Evolutionary conservation across 1,284 basidiomycete species (phyloP).

Genomic region (Leccinum fuscescens): DNA sequence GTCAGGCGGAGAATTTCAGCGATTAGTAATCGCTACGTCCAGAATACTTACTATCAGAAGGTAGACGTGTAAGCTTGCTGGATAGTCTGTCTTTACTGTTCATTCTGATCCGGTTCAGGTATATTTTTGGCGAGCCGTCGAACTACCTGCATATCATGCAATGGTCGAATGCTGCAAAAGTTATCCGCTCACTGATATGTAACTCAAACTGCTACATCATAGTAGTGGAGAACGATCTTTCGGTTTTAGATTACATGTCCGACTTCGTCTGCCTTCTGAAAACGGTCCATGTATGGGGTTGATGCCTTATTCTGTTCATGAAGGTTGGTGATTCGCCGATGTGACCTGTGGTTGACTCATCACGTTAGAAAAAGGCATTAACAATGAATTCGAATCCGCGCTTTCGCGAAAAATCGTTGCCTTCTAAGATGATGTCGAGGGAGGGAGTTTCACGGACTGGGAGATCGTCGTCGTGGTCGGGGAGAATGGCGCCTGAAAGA

Average conservation of each 20-base stretch:
- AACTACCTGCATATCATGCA: constrained; percentile 95
- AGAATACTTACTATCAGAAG: constrained; percentile 45
- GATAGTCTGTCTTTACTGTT: neutral
- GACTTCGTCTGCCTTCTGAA: constrained; percentile 89
- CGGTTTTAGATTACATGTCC: constrained; percentile 90
- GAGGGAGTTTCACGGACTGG: constrained; percentile 80
- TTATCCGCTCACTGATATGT: constrained; percentile 72
- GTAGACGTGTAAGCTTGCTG: constrained; percentile 76
- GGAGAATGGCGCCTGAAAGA: constrained; percentile 95
- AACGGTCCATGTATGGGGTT: neutral
- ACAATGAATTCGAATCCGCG: constrained; percentile 95
- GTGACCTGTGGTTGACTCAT: constrained; percentile 2
- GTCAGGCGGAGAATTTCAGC: neutral
- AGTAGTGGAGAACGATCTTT: constrained; percentile 89
- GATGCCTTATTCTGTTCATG: neutral
- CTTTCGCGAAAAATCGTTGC: constrained; percentile 90
- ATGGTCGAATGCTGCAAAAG: constrained; percentile 91
- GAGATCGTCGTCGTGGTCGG: constrained; percentile 83
- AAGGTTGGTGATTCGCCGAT: neutral
- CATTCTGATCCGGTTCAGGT: constrained; percentile 45
- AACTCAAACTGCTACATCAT: constrained; percentile 37
- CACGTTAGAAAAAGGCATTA: constrained; percentile 62
- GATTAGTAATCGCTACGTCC: neutral
- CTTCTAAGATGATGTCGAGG: constrained; percentile 82
- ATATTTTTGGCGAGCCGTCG: constrained; percentile 97